phyloP scores from a whole-genome alignment of 2,329 filamentous ascomycete genomes.

The Epicoccum nigrum region DNA sequence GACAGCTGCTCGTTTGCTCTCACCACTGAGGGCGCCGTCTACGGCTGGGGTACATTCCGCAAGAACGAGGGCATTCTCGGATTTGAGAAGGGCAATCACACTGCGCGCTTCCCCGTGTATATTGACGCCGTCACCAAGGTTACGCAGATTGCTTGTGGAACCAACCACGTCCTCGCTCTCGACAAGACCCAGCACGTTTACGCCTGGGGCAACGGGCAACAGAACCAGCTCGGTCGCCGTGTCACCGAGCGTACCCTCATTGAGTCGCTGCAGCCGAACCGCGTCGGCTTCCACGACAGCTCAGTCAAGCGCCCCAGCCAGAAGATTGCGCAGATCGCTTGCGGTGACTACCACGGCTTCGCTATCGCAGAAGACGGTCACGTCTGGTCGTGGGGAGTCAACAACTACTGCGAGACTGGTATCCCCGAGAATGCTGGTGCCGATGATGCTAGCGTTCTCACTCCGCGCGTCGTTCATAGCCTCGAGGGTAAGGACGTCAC shows the following conservation, averaged over 20 bases:
- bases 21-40: conserved; percentile 76
- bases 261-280: conserved; percentile 61
- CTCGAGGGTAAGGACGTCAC: conserved; percentile 69
- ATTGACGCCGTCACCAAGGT: conserved; percentile 71
- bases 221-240: conserved; percentile 71
- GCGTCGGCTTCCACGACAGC: conserved; percentile 59
- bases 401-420: conserved; percentile 84
- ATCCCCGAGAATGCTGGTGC: conserved; percentile 67
- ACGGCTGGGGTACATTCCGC: conserved; percentile 84
- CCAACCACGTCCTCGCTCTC: conserved; percentile 74
- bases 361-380: conserved; percentile 70
- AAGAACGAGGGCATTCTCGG: conserved; percentile 71
- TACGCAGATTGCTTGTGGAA: conserved; percentile 67
- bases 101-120: conserved; percentile 55
- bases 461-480: conserved; percentile 66
- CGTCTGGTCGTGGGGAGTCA: conserved; percentile 83
- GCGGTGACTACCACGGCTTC: conserved; percentile 83
- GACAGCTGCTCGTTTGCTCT: conserved; percentile 79
- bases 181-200: conserved; percentile 68
- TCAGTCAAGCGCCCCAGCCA: conserved; percentile 50
- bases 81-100: conserved; percentile 58
- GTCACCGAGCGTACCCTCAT: conserved; percentile 65
- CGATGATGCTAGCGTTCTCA: conserved; percentile 73
- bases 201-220: conserved; percentile 75
- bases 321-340: conserved; percentile 66